Conservation (phyloP, 176 grass and related monocot species). For the Carex scoparia region DNA sequence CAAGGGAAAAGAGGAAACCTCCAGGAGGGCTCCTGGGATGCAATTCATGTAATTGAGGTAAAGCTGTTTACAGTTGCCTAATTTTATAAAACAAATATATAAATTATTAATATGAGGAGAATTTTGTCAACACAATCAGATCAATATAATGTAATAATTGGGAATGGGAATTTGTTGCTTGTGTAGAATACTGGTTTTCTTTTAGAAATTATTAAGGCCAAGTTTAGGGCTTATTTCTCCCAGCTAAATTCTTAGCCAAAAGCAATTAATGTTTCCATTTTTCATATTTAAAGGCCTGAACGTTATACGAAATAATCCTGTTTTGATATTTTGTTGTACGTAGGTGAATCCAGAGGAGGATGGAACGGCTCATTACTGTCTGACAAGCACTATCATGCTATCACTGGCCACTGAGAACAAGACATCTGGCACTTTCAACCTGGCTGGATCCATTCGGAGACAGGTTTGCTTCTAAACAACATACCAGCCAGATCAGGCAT, state of each 20-base stretch:
- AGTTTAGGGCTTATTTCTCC: neutral
- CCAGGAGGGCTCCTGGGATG: conserved; percentile 95
- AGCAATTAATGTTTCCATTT: neutral
- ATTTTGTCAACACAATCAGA: neutral
- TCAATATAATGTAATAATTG: neutral
- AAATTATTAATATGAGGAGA: neutral
- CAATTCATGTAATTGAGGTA: conserved; percentile 98
- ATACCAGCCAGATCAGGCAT: conserved; percentile 3
- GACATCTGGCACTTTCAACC: conserved; percentile 79
- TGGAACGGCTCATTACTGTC: conserved; percentile 73
- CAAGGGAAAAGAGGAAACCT: conserved; percentile 75
- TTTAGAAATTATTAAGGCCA: neutral
- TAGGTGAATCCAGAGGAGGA: conserved; percentile 71
- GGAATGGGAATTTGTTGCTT: neutral
- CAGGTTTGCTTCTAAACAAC: conserved; percentile 45
- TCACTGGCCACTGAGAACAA: conserved; percentile 81
- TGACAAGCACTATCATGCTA: conserved; percentile 94
- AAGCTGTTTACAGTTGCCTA: neutral
- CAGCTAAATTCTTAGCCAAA: neutral
- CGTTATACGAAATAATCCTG: neutral
- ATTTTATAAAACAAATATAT: neutral
- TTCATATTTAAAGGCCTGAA: neutral
- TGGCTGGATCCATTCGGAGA: conserved; percentile 90
- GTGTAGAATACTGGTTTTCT: neutral
- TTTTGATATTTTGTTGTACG: conserved; percentile 21